Evolutionary conservation across 768 basidiomycete species (phyloP).

Genomic region (Paxillus ammoniavirescens): DNA sequence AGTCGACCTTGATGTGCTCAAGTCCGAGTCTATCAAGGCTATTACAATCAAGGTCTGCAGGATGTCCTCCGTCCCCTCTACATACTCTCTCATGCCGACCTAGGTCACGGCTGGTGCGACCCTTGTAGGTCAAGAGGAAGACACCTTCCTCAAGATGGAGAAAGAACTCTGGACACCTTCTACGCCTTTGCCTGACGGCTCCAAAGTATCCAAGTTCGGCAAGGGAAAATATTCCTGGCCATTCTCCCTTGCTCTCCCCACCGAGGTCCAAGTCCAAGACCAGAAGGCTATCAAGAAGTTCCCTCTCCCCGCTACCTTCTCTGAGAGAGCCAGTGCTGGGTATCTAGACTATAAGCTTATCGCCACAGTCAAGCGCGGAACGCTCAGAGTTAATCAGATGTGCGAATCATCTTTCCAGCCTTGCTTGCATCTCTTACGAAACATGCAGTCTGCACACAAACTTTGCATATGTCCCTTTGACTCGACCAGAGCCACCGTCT

Average conservation of each 20-base stretch:
- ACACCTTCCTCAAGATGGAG: slow-evolving; percentile 43
- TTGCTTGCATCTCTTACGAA: not conserved
- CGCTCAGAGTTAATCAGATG: slow-evolving; percentile 51
- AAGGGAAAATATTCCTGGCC: slow-evolving; percentile 48
- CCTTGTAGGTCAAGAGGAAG: slow-evolving; percentile 55
- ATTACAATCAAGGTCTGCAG: slow-evolving; percentile 45
- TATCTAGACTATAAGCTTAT: slow-evolving; percentile 57
- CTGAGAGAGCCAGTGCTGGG: slow-evolving; percentile 52
- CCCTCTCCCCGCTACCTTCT: slow-evolving; percentile 51
- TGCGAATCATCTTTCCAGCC: slow-evolving; percentile 19
- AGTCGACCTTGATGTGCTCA: slow-evolving; percentile 50
- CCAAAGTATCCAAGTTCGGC: slow-evolving; percentile 34
- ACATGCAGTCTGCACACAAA: slow-evolving; percentile 29
- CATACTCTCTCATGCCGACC: not conserved
- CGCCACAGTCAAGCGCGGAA: slow-evolving; percentile 48
- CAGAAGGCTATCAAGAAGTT: slow-evolving; percentile 37
- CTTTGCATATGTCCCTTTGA: slow-evolving; percentile 34
- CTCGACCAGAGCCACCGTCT: slow-evolving; percentile 35
- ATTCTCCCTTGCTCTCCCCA: slow-evolving; percentile 47
- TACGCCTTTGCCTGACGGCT: slow-evolving; percentile 21
- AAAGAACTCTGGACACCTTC: slow-evolving; percentile 42
- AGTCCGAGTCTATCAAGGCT: slow-evolving; percentile 47
- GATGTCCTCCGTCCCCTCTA: not conserved
- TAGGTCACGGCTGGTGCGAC: slow-evolving; percentile 50
- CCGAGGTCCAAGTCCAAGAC: slow-evolving; percentile 38